Evolutionary conservation across 208 protist genomes (phyloP).

Genomic region (Acanthamoeba sp.): DNA sequence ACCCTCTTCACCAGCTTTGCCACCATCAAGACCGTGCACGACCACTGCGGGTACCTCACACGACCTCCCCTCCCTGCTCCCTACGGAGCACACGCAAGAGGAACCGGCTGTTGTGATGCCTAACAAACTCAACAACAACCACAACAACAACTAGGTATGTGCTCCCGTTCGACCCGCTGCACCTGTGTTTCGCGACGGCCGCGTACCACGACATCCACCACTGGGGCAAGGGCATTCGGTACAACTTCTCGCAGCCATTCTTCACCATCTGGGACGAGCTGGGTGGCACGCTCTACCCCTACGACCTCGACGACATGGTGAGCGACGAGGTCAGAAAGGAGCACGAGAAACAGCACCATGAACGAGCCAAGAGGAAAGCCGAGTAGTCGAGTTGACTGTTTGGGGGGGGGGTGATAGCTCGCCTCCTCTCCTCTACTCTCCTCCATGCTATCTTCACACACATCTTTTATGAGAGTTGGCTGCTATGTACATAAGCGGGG

Average conservation of each 20-base stretch:
- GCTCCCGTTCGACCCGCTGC: constrained; percentile 53
- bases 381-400: too few relatives aligned
- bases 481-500: not conserved
- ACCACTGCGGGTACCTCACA: constrained; percentile 59
- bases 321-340: constrained; percentile 30
- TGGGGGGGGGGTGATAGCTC: too few relatives aligned
- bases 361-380: not conserved
- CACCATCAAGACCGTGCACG: constrained; percentile 63
- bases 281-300: constrained; percentile 47
- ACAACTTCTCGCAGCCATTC: constrained; percentile 76
- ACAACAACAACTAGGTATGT: not conserved
- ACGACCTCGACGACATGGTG: constrained; percentile 35
- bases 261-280: constrained; percentile 75
- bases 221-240: constrained; percentile 57
- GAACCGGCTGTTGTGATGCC: too few relatives aligned
- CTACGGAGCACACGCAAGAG: too few relatives aligned
- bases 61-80: not conserved
- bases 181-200: constrained; percentile 40
- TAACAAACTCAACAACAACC: too few relatives aligned
- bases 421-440: too few relatives aligned
- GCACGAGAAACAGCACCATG: not conserved
- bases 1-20: constrained; percentile 42
- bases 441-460: not conserved
- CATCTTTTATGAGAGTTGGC: not conserved
- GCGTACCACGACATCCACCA: constrained; percentile 71